Base-by-base conservation (phyloP, 2,329 filamentous ascomycete genomes). In the Claviceps capensis region DNA sequence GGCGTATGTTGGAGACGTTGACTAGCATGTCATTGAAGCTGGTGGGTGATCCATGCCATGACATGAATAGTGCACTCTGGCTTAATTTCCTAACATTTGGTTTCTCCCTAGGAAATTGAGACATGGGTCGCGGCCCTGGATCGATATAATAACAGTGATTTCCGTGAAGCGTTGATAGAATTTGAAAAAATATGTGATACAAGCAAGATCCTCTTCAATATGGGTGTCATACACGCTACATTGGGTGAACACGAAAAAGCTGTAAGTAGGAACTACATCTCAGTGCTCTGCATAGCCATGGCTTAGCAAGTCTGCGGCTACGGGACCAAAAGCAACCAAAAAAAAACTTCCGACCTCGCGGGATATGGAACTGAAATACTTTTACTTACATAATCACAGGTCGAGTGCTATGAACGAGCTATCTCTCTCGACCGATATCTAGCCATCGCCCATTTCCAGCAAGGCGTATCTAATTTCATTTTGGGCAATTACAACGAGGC, bases 121-220 rank as follows among this genome's bases (percentile, higher is more conserved):
- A 95, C 88, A 48, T 98, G 93, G 93, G 93, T 97, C 59, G 76
- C 84, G 67, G 93, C 93, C 69, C 81, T 98, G 52, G 82, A 75
- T 61, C 84, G 85, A 65, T 98, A 98, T 73, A 93, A 98, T 72
- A 93, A 91, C 72, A 95, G 95, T 71, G 88, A 98, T 64, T 97
- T 95, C 70, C 91, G 97, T 63, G 86, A 91, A 59, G 83, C 93
- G 30, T 72, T 97, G 56, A 79, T 76, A 60, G 81, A 86, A 55
- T 97, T 98, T 65, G 86, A 88, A 56, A 80, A 77, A 60, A 95
- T 98, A 62, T 78, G 86, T 55, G 93, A 97, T 67, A 98, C 93
- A 0, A 96, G 93, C 60, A 97, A 95, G 75, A 98, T 98, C 56
- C 76, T 95, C 55, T 98, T 98, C 76, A 98, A 98, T 65, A 94